Evolutionary conservation across 495 filamentous ascomycete genomes (phyloP), one percentile per base, ranked within the genome.

Genomic region (Glonium stellatum): DNA sequence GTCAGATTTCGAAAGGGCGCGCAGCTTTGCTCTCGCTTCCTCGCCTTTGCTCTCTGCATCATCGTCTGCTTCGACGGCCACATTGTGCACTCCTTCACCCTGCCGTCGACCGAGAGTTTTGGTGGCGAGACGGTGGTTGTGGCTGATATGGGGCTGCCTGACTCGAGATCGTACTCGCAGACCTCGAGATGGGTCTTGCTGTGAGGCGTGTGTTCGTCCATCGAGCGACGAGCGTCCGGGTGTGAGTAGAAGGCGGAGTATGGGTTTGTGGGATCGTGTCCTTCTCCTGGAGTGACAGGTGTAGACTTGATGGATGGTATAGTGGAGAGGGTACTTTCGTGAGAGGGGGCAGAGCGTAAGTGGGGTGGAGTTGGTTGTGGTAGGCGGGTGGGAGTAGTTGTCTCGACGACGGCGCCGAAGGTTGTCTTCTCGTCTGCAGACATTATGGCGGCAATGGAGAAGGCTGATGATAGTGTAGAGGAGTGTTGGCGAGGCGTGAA

Each of bases 231-330:
- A 11, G 75, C 69, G 6, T 77, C 75, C 13, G 75, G 75, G 69
- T 84, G 81, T 54, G 73, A 72, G 71, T 84, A 84, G 74, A 84
- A 85, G 18, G 83, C 80, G 0, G 80, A 83, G 66, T 70, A 82
- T 18, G 82, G 82, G 59, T 67, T 65, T 8, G 66, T 44, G 3
- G 62, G 42, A 60, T 66, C 60, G 59, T 59, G 53, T 9, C n/a
- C 25, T 18, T 55, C 37, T 25, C 10, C 23, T 13, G 23, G 34
- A 6, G 53, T 37, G 53, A 15, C 53, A 15, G 48, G 21, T 6
- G 48, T 51, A 8, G 48, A 51, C 2, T 51, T 23, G 48, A 51
- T 44, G 46, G 55, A 48, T 41, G 2, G 41, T 46, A 31, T 22
- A 25, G 23, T 55, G 11, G 63, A 62, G 41, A 66, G 31, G 41